Evolutionary conservation across 129 eudicot species (phyloP).

Genomic region (Lactuca saligna): DNA sequence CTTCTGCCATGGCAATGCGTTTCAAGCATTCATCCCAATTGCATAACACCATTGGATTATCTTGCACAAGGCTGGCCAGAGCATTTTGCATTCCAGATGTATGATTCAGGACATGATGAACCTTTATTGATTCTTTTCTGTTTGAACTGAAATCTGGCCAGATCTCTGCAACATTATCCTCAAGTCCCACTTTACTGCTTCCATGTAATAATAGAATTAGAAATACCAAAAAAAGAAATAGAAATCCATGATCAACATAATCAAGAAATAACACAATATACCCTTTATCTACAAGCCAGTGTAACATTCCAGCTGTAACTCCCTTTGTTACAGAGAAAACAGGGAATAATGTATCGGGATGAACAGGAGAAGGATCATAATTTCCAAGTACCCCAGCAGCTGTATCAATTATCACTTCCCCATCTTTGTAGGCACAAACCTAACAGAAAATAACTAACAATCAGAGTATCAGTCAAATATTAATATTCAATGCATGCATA

Average conservation of each 20-base stretch:
- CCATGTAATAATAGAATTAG: too few species aligned
- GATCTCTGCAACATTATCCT: conserved; percentile 63
- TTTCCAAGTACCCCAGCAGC: conserved; percentile 93
- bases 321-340: conserved; percentile 91
- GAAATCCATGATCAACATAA: too few species aligned
- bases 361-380: conserved; percentile 91
- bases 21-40: conserved; percentile 83
- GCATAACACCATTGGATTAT: conserved; percentile 63
- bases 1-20: conserved; percentile 43
- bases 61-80: conserved; percentile 51
- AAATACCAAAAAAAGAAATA: neutral
- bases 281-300: conserved; percentile 88
- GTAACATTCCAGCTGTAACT: conserved; percentile 78
- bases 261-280: conserved; percentile 14
- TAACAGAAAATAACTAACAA: conserved; percentile 27
- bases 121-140: conserved; percentile 79
- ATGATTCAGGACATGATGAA: conserved; percentile 94
- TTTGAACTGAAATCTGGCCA: conserved; percentile 81
- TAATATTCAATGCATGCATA: conserved; percentile 5
- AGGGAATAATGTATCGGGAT: conserved; percentile 83
- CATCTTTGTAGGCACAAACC: conserved; percentile 97
- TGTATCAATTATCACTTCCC: conserved; percentile 88
- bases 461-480: conserved; percentile 23
- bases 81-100: conserved; percentile 92
- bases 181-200: conserved; percentile 67